These are phyloP conservation scores for Arctostaphylos glauca DNA, from an alignment of 148 eudicot genomes.

Conservation along the genomic window DNA sequence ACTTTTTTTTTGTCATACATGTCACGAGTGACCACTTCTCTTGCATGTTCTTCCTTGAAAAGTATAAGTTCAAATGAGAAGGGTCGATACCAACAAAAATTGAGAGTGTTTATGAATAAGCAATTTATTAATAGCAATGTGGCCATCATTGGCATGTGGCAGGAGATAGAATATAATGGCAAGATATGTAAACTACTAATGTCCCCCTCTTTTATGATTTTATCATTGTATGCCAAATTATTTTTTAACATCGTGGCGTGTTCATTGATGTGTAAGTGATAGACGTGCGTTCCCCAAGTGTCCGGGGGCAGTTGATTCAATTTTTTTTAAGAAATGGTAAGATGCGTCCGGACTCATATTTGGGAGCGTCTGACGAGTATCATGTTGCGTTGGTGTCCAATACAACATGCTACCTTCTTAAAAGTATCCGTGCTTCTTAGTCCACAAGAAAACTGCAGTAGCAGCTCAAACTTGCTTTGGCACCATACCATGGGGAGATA, in stretches of 20 bases:
- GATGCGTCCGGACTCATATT: not conserved
- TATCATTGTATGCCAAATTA: no score
- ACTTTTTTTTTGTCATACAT: not conserved
- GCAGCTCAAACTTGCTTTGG: constrained; percentile 1
- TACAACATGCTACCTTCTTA: not conserved
- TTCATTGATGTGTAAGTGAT: not conserved
- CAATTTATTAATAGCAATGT: not conserved
- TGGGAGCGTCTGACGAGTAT: not conserved
- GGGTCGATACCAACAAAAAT: not conserved
- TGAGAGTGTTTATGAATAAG: not conserved
- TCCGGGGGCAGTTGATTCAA: not conserved
- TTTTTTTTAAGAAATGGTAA: not conserved
- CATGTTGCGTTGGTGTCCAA: not conserved
- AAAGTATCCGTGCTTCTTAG: not conserved
- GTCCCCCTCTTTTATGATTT: no score
- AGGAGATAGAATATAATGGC: no score
- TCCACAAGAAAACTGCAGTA: not conserved
- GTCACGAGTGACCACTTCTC: not conserved
- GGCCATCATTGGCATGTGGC: no score
- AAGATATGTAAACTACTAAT: no score
- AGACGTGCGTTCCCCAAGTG: not conserved
- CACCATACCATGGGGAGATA: not conserved
- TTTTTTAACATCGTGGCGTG: no score
- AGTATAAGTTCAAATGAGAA: not conserved
- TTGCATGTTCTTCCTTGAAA: not conserved